These are phyloP conservation scores for Cladosporium sp. DNA, from an alignment of 2,329 filamentous ascomycete genomes.

Conservation along the genomic window DNA sequence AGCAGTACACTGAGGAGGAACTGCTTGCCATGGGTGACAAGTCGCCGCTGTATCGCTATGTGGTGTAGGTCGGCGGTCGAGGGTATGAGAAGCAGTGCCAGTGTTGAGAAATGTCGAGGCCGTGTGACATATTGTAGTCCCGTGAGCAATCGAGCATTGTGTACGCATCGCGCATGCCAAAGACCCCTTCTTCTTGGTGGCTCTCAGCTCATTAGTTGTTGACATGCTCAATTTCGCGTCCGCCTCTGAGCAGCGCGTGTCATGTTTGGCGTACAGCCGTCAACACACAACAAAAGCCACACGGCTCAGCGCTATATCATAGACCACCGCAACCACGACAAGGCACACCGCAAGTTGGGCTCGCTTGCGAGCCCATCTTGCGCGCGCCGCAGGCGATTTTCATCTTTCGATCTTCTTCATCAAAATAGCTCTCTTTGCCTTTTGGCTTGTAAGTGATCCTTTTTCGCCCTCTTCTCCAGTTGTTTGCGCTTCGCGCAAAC, in stretches of 20 bases:
- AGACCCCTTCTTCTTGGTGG: neutral
- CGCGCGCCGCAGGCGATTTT: too few species aligned
- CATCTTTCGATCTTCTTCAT: too few species aligned
- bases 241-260: neutral
- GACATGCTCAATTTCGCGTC: neutral
- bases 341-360: too few species aligned
- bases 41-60: slow-evolving; percentile 41
- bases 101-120: neutral
- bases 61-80: neutral
- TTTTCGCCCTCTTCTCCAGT: slow-evolving; percentile 13
- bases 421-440: slow-evolving; percentile 3
- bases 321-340: too few species aligned
- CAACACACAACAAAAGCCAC: neutral
- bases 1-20: slow-evolving; percentile 40
- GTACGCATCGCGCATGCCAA: neutral
- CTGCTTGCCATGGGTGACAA: slow-evolving; percentile 42
- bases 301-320: neutral
- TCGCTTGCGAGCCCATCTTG: too few species aligned
- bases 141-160: neutral
- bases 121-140: neutral
- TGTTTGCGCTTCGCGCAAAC: slow-evolving; percentile 2
- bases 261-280: neutral
- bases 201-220: neutral
- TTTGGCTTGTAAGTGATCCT: neutral
- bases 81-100: neutral